These are phyloP conservation scores for Fusarium setosum DNA, from an alignment of 2,329 filamentous ascomycete species.

Conservation along the genomic window DNA sequence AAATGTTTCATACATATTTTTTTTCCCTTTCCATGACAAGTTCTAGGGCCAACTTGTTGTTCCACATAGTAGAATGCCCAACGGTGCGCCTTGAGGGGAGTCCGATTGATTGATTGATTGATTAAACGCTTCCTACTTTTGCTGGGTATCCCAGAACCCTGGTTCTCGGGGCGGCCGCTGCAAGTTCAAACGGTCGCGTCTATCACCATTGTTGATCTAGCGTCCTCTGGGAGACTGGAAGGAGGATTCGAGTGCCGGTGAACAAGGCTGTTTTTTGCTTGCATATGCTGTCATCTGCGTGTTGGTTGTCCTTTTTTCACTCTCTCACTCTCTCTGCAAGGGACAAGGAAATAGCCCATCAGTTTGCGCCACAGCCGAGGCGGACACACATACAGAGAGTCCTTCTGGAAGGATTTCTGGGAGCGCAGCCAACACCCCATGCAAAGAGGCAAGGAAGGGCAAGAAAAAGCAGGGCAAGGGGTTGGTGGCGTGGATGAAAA, in stretches of 20 bases:
- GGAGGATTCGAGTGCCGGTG: too few relatives aligned
- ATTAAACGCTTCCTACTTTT: not conserved
- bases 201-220: conserved; percentile 11
- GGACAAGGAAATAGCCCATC: conserved; percentile 10
- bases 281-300: too few relatives aligned
- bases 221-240: too few relatives aligned
- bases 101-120: too few relatives aligned
- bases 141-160: not conserved
- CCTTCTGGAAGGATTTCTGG: conserved; percentile 9
- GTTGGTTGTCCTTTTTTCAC: not conserved
- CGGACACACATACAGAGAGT: not conserved
- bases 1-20: conserved; percentile 4
- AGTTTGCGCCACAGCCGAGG: conserved; percentile 21
- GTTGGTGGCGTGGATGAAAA: not conserved
- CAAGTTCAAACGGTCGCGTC: conserved; percentile 8
- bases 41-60: conserved; percentile 1
- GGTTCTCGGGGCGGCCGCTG: not conserved
- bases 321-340: not conserved
- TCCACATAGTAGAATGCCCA: not conserved
- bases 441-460: not conserved
- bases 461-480: not conserved
- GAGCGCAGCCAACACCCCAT: too few relatives aligned
- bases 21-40: not conserved
- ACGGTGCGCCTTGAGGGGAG: too few relatives aligned
- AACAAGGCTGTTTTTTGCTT: too few relatives aligned